Base-by-base conservation (phyloP, 768 basidiomycete genomes). In the Phanerodontia chrysosporium region DNA sequence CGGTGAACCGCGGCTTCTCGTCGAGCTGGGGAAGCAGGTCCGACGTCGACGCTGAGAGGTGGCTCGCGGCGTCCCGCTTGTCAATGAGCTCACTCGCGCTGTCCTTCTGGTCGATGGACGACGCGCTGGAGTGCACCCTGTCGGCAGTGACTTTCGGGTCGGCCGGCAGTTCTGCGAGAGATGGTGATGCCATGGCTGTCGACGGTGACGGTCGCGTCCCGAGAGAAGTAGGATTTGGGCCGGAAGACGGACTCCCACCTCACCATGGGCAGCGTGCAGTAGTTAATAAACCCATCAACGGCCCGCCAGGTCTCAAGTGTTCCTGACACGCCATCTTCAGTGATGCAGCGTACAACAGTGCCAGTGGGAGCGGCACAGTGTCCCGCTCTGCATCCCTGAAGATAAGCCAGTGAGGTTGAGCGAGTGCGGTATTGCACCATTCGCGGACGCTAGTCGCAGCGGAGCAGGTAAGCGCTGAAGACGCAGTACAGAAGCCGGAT, bases 1-100 rank as follows among this genome's bases (percentile, higher is more conserved):
- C 64, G 2, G 54, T 65, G 22, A 62, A 57, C 9, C 62, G 59
- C 7, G 58, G 58, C 49, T 62, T 61, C 51, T 61, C 60, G 28
- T 61, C 60, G 36, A 61, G 49, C 1, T 56, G 10, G 3, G 60
- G 60, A 21, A 61, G 60, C 12, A 61, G 57, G 24, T 61, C 60
- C 4, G 30, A 30, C 3, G 55, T 49, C 5, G n/a, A n/a, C n/a
- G n/a, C n/a, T n/a, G 39, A 45, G 18, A 16, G 18, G 39, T 35
- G 32, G 32, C 32, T 35, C n/a, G n/a, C n/a, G n/a, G n/a, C n/a
- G n/a, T n/a, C n/a, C n/a, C n/a, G n/a, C n/a, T n/a, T n/a, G n/a
- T n/a, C n/a, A n/a, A n/a, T n/a, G n/a, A n/a, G n/a, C n/a, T n/a
- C n/a, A n/a, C n/a, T n/a, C n/a, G n/a, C n/a, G n/a, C n/a, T n/a